Conservation (phyloP, 305 asterid species). For the Solanum chacoense region DNA sequence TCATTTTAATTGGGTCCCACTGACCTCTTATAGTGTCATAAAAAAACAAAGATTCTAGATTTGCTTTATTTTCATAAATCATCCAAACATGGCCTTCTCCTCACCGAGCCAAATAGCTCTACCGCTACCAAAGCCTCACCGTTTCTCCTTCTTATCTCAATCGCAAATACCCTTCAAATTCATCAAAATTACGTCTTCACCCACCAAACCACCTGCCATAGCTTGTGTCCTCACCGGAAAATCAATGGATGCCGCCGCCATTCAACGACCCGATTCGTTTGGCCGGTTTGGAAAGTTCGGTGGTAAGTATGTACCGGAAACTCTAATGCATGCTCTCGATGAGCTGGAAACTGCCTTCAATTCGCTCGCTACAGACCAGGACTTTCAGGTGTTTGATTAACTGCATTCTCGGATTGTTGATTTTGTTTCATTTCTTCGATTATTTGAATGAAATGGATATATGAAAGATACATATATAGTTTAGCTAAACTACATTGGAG, state of each 20-base stretch:
- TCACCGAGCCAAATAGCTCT: slow-evolving; percentile 18
- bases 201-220: slow-evolving; percentile 10
- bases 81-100: slow-evolving; percentile 46
- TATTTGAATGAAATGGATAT: not conserved
- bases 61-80: not conserved
- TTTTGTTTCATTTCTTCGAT: not conserved
- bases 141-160: slow-evolving; percentile 8
- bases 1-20: not conserved
- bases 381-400: slow-evolving; percentile 50
- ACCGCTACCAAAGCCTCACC: slow-evolving; percentile 19
- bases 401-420: not conserved
- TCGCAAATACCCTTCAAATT: slow-evolving; percentile 11
- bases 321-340: slow-evolving; percentile 71
- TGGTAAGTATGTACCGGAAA: slow-evolving; percentile 85
- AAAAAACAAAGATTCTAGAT: not conserved
- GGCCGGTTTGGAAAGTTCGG: slow-evolving; percentile 83
- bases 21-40: not conserved
- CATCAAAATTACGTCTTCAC: slow-evolving; percentile 9
- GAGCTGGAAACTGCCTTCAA: slow-evolving; percentile 86
- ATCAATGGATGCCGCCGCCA: slow-evolving; percentile 24
- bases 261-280: slow-evolving; percentile 70
- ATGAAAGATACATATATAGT: not conserved
- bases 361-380: slow-evolving; percentile 41
- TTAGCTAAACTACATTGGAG: not conserved
- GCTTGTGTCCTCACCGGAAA: slow-evolving; percentile 16